A percentile compares a stretch with the other conserved stretches of the same genome.
Conservation (phyloP, 202 grass and related monocot genomes). For the Zizania palustris region DNA sequence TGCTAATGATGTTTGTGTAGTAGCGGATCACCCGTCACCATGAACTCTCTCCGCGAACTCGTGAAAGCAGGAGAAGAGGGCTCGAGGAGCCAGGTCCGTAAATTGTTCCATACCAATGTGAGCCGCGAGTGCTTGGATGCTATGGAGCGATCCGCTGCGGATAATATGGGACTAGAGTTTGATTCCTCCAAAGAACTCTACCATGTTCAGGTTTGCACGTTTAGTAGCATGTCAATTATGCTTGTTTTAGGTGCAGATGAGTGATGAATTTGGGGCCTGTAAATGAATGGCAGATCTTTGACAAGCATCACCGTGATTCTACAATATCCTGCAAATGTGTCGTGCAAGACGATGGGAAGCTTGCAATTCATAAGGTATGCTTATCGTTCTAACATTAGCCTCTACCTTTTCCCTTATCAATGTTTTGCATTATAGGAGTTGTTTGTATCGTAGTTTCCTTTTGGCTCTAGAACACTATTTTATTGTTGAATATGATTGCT, state of each 20-base stretch:
- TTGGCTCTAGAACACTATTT: background rate
- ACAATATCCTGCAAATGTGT: constrained; percentile 78
- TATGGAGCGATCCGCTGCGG: constrained; percentile 37
- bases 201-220: constrained; percentile 62
- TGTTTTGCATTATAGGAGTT: background rate
- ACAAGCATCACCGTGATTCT: constrained; percentile 56
- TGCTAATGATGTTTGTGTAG: constrained; percentile 32
- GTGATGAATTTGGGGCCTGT: background rate
- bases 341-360: constrained; percentile 46
- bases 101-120: constrained; percentile 65
- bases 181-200: constrained; percentile 56
- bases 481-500: background rate
- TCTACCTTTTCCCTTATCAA: background rate
- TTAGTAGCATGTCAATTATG: background rate
- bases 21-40: constrained; percentile 39
- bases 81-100: constrained; percentile 41
- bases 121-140: constrained; percentile 49
- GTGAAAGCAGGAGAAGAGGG: constrained; percentile 47
- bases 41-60: constrained; percentile 50
- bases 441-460: background rate
- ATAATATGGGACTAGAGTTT: constrained; percentile 56
- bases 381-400: background rate
- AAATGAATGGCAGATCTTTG: constrained; percentile 56
- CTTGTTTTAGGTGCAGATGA: background rate
- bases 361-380: constrained; percentile 66